phyloP scores from a whole-genome alignment of 208 protist species.

The Acanthamoeba sp. region DNA sequence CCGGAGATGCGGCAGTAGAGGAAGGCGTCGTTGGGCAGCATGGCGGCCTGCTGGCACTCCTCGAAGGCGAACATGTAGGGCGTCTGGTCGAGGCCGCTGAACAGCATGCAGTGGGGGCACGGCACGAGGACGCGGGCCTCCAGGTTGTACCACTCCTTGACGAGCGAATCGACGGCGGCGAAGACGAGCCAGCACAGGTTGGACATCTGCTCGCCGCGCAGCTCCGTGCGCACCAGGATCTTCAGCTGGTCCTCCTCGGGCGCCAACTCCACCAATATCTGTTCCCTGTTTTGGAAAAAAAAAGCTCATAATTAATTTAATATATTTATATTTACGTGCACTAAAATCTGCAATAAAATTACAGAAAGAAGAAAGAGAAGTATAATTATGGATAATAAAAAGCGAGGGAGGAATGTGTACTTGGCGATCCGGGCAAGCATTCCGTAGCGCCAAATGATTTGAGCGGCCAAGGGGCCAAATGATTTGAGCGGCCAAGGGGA shows the following conservation, averaged over 20 bases:
- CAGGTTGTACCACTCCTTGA: slow-evolving; percentile 60
- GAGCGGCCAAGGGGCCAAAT: slow-evolving; percentile 17
- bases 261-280: slow-evolving; percentile 33
- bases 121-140: background rate
- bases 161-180: slow-evolving; percentile 30
- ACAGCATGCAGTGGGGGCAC: slow-evolving; percentile 50
- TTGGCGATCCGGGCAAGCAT: slow-evolving; percentile 15
- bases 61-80: slow-evolving; percentile 30
- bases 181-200: slow-evolving; percentile 53
- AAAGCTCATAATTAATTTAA: background rate
- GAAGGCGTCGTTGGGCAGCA: background rate
- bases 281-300: background rate
- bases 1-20: background rate
- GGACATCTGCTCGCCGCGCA: slow-evolving; percentile 42
- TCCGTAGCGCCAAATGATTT: slow-evolving; percentile 45
- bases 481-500: slow-evolving; percentile 1
- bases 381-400: background rate
- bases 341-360: too few species aligned
- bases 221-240: slow-evolving; percentile 16
- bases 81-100: background rate
- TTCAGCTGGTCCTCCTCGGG: background rate
- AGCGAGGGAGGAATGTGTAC: background rate
- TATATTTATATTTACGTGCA: too few species aligned
- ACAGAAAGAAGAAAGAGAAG: too few species aligned
- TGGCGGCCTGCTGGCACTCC: slow-evolving; percentile 43